Base-by-base conservation (phyloP, 2,329 filamentous ascomycete species). In the Talaromyces sp. region DNA sequence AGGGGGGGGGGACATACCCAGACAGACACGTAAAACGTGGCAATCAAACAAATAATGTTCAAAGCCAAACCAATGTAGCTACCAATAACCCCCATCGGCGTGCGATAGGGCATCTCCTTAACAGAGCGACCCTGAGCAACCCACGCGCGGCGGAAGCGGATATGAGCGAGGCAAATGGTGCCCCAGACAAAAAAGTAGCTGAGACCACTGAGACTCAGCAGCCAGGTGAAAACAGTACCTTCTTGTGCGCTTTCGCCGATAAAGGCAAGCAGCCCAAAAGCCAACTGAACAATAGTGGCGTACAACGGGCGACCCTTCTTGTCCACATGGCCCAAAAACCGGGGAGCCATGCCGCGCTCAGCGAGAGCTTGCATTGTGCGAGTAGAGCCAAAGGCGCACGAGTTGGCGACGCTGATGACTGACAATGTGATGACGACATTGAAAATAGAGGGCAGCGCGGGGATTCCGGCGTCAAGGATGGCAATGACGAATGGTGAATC, bases 401-500 rank as follows among this genome's bases (percentile, higher is more conserved):
- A 85, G 65, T 85, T 84, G 66, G 82, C 84, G 52, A 86, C 83
- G 43, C 79, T 82, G 55, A 86, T 74, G 35, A 87, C 84, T 5
- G 84, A 82, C 46, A 86, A 80, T 53, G 86, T 78, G 67, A 89
- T 86, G 57, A 89, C 81, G 17, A 81, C 85, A 71, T 89, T 89
- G 78, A 90, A 86, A 64, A 90, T 82, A 26, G 80, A 82, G 26
- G 86, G 85, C 14, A 89, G 80, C 2, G 82, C 82, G 1, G 72
- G 69, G 50, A 90, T 83, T 51, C 85, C 84, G 7, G 86, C 85
- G 60, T 85, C 78, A 63, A 83, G 75, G 62, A 86, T 85, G 26
- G 84, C 83, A 64, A 90, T 84, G 62, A 90, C 87, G 67, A 89
- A 89, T 0, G 88, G 88, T 0, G 84, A 86, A 7, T 82, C 80